Percentiles rank a stretch among this genome's conserved stretches.
Conservation (phyloP, 768 basidiomycete species). For the Auricularia heimuer region DNA sequence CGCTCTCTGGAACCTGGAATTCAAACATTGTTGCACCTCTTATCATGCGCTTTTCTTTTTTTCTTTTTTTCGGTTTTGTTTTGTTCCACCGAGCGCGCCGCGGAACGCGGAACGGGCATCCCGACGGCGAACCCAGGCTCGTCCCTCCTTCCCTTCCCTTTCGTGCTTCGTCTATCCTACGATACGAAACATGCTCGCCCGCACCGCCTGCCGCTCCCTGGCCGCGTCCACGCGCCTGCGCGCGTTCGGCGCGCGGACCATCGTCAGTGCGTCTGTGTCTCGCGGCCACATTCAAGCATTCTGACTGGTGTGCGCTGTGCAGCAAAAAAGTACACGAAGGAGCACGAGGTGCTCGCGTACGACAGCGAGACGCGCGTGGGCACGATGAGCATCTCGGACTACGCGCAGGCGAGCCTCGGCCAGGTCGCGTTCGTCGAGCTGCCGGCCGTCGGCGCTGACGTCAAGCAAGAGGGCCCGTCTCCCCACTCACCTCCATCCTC, state of each 20-base stretch:
- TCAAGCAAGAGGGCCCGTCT: constrained; percentile 66
- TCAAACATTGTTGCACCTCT: too few relatives aligned
- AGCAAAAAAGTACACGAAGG: constrained; percentile 75
- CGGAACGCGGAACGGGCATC: too few relatives aligned
- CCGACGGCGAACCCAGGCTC: background rate
- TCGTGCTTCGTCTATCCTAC: background rate
- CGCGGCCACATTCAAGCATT: background rate
- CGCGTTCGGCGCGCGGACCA: constrained; percentile 6
- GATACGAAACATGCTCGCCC: background rate
- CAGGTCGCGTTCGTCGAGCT: constrained; percentile 98
- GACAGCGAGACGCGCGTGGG: constrained; percentile 73
- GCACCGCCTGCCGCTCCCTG: background rate
- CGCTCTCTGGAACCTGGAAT: background rate
- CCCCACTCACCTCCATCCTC: background rate
- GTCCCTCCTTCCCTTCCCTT: background rate
- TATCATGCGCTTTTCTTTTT: too few relatives aligned
- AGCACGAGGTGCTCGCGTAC: constrained; percentile 79
- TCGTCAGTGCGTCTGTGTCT: constrained; percentile 11
- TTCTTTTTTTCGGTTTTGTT: too few relatives aligned
- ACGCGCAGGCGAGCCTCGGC: constrained; percentile 85
- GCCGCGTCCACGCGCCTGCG: constrained; percentile 1
- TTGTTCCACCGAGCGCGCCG: too few relatives aligned
- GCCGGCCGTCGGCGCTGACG: constrained; percentile 48
- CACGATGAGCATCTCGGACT: constrained; percentile 77
- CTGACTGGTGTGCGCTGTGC: background rate